phyloP scores from a whole-genome alignment of 805 yeast genomes.

The Metschnikowia baotianmanensis region DNA sequence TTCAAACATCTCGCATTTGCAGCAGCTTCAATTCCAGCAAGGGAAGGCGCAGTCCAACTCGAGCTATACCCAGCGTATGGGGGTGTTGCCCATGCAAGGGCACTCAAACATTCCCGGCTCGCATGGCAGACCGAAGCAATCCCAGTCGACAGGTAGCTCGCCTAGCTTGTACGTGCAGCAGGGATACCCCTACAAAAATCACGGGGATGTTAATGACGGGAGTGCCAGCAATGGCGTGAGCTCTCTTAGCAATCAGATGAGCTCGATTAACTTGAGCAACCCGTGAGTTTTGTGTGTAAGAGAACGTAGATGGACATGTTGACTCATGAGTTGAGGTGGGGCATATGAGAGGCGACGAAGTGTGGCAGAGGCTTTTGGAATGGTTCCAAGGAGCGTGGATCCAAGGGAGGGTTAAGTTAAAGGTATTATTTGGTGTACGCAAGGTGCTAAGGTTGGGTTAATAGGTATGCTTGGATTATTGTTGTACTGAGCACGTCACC shows the following conservation, averaged over 20 bases:
- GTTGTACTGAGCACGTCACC: neutral
- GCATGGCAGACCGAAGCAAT: conserved; percentile 15
- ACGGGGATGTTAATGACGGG: conserved; percentile 9
- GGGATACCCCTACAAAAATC: conserved; percentile 13
- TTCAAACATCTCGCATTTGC: conserved; percentile 20
- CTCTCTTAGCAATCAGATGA: conserved; percentile 30
- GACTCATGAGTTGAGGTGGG: too few species aligned
- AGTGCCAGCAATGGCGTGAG: conserved; percentile 1
- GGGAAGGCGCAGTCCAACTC: conserved; percentile 17
- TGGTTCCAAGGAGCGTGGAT: neutral
- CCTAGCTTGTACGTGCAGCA: conserved; percentile 14
- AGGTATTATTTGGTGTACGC: conserved; percentile 1
- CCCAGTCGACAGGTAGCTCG: conserved; percentile 18
- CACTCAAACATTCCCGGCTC: conserved; percentile 8
- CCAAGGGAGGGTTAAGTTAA: neutral
- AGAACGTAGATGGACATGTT: neutral
- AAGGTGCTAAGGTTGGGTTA: conserved; percentile 9
- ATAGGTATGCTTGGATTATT: conserved; percentile 5
- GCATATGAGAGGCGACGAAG: too few species aligned
- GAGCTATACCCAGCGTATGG: conserved; percentile 24
- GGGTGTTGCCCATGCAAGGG: conserved; percentile 19
- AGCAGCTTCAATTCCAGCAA: conserved; percentile 21
- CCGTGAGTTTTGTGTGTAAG: too few species aligned
- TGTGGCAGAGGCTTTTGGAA: too few species aligned
- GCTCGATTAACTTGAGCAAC: conserved; percentile 23